These are phyloP conservation scores for Dendrobium chrysotoxum DNA, from an alignment of 106 monocot genomes.

Conservation along the genomic window DNA sequence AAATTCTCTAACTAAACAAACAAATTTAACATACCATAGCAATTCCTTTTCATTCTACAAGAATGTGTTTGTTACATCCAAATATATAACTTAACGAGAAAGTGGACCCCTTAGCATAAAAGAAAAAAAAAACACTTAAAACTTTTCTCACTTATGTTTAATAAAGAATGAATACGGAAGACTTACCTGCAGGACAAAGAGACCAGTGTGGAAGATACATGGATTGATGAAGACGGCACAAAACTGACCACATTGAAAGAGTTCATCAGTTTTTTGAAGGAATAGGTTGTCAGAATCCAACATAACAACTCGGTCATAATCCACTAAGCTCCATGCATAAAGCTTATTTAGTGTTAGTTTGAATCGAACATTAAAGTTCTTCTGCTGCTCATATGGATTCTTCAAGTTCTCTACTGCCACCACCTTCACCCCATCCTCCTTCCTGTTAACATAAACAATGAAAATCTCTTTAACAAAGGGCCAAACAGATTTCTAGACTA, in stretches of 20 bases:
- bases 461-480: not conserved
- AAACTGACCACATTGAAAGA: constrained; percentile 94
- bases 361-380: constrained; percentile 67
- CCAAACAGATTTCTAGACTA: not conserved
- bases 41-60: not conserved
- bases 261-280: constrained; percentile 85
- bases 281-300: constrained; percentile 94
- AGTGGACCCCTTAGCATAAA: not conserved
- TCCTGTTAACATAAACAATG: constrained; percentile 32
- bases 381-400: constrained; percentile 79
- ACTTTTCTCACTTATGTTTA: not conserved
- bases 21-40: not conserved
- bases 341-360: constrained; percentile 91
- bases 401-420: constrained; percentile 69
- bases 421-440: constrained; percentile 73
- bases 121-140: not conserved
- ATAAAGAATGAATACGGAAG: not conserved
- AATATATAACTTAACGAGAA: not conserved
- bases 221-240: constrained; percentile 96
- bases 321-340: constrained; percentile 87
- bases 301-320: constrained; percentile 94
- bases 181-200: constrained; percentile 81
- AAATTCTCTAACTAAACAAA: not conserved
- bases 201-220: constrained; percentile 94
- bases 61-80: not conserved